phyloP scores from a whole-genome alignment of 805 yeast species.

The Ogataea minuta region DNA sequence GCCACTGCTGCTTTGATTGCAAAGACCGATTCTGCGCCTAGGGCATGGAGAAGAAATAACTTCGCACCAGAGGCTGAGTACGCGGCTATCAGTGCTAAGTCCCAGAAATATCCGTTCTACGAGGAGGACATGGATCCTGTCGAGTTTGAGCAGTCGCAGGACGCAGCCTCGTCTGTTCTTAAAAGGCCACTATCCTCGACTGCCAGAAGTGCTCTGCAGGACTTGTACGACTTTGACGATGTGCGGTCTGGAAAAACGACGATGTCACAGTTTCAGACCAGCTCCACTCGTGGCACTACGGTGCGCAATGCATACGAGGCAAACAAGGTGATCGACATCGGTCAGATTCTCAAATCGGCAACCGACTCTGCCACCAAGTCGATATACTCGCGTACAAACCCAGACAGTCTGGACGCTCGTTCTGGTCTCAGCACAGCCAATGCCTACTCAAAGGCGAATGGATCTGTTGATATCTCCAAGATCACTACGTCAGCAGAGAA shows the following conservation, averaged over 20 bases:
- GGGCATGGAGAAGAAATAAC: conserved; percentile 46
- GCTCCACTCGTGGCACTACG: conserved; percentile 27
- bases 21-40: conserved; percentile 44
- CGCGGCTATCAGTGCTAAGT: conserved; percentile 40
- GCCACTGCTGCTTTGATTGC: conserved; percentile 61
- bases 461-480: conserved; percentile 49
- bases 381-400: conserved; percentile 45
- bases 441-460: conserved; percentile 38
- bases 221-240: conserved; percentile 43
- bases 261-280: conserved; percentile 26
- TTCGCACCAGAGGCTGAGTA: conserved; percentile 48
- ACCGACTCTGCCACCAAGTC: conserved; percentile 42
- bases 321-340: conserved; percentile 33
- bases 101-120: conserved; percentile 33
- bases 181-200: conserved; percentile 27
- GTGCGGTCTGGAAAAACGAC: conserved; percentile 40
- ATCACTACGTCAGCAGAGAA: conserved; percentile 48
- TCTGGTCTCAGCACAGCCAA: conserved; percentile 33
- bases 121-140: conserved; percentile 24
- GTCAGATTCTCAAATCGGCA: conserved; percentile 29
- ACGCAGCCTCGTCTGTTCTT: conserved; percentile 44
- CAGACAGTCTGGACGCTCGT: conserved; percentile 35
- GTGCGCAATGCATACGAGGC: conserved; percentile 29
- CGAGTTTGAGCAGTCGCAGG: conserved; percentile 37
- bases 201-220: conserved; percentile 40